Percentiles rank a stretch among this genome's conserved stretches.
Conservation (phyloP, 2,329 filamentous ascomycete species). For the Alternaria panax region DNA sequence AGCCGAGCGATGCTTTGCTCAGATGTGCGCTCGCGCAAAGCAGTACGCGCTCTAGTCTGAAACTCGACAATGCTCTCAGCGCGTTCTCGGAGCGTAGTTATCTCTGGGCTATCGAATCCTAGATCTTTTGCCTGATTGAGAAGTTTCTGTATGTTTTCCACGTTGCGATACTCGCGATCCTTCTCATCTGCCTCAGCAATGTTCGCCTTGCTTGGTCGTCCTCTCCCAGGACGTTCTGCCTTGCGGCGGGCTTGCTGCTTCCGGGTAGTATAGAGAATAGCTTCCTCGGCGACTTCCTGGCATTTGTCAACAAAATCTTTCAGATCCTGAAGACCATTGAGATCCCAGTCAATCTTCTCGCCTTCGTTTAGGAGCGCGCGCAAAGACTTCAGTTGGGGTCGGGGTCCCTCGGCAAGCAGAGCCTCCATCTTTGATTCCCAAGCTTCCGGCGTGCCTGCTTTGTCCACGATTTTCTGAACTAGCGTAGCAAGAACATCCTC, state of each 20-base stretch:
- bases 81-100: constrained; percentile 82
- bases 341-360: constrained; percentile 91
- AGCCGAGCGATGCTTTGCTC: constrained; percentile 71
- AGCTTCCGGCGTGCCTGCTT: constrained; percentile 80
- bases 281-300: constrained; percentile 98
- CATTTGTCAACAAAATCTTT: constrained; percentile 93
- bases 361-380: constrained; percentile 87
- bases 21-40: constrained; percentile 66
- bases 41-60: constrained; percentile 75
- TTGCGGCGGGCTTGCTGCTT: constrained; percentile 98
- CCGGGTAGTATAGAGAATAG: constrained; percentile 92
- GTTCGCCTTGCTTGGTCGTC: constrained; percentile 65
- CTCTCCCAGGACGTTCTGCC: constrained; percentile 86
- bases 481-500: constrained; percentile 72
- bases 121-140: constrained; percentile 84
- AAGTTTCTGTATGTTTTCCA: constrained; percentile 86
- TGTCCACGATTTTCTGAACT: constrained; percentile 82
- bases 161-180: constrained; percentile 82
- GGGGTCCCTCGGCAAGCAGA: constrained; percentile 81
- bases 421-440: constrained; percentile 93
- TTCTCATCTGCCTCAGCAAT: constrained; percentile 84
- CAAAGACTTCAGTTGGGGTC: constrained; percentile 84
- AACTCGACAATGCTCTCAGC: constrained; percentile 85
- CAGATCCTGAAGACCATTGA: constrained; percentile 81
- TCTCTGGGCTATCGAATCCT: constrained; percentile 93